Percentiles rank a stretch among this genome's conserved stretches.
These are phyloP conservation scores for Taphrina wiesneri DNA, from an alignment of 1,139 yeast genomes.

Conservation along the genomic window DNA sequence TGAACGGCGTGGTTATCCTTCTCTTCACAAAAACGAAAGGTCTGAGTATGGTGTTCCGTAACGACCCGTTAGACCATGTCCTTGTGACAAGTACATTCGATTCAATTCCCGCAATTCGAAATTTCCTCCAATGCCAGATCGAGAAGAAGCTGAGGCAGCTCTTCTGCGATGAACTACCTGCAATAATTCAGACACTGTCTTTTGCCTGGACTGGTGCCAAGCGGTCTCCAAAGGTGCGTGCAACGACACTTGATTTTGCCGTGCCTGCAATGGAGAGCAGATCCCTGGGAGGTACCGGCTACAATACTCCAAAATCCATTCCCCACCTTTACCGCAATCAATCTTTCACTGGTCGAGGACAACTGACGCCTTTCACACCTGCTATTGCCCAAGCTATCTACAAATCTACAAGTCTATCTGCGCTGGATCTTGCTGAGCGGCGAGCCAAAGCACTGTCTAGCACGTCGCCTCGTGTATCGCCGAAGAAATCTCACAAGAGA, in stretches of 20 bases:
- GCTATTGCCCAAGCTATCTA: constrained; percentile 59
- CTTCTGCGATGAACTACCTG: constrained; percentile 81
- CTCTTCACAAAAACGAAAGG: constrained; percentile 83
- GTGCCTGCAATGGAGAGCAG: constrained; percentile 29
- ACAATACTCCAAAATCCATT: constrained; percentile 22
- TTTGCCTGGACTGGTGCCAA: constrained; percentile 58
- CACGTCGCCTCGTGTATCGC: constrained; percentile 14
- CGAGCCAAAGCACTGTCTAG: constrained; percentile 12
- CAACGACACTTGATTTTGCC: constrained; percentile 23
- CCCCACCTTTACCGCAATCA: constrained; percentile 30
- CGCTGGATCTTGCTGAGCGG: constrained; percentile 34
- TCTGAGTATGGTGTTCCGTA: constrained; percentile 78
- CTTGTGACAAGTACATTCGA: constrained; percentile 84
- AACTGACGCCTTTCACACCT: constrained; percentile 55
- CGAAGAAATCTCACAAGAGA: constrained; percentile 9
- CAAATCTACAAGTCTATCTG: constrained; percentile 47
- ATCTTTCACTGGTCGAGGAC: constrained; percentile 28
- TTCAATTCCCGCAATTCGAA: constrained; percentile 77
- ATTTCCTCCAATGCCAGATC: constrained; percentile 76
- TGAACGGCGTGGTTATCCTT: constrained; percentile 79
- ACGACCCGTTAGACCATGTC: constrained; percentile 82
- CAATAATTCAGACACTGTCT: constrained; percentile 72
- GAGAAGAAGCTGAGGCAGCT: constrained; percentile 77
- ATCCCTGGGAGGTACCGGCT: constrained; percentile 13
- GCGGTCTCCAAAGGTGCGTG: constrained; percentile 26